These are phyloP conservation scores for Antrodiella citrinella DNA, from an alignment of 768 basidiomycete genomes.

Conservation along the genomic window DNA sequence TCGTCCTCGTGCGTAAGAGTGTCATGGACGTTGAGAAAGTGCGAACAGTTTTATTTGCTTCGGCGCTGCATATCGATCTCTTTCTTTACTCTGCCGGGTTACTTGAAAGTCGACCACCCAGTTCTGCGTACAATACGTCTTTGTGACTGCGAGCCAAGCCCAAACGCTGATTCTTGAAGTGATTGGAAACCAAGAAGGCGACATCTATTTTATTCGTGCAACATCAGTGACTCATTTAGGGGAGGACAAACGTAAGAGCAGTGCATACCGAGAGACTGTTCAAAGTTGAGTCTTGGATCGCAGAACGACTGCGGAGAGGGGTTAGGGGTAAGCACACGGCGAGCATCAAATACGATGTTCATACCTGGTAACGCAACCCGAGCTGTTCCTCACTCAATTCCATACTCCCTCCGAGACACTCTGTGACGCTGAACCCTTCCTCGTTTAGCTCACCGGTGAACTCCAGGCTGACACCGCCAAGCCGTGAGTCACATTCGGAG, in stretches of 20 bases:
- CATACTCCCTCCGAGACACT: slow-evolving; percentile 97
- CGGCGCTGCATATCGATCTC: no score
- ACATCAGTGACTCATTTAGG: background rate
- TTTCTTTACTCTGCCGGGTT: no score
- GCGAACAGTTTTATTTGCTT: no score
- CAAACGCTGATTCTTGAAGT: slow-evolving; percentile 61
- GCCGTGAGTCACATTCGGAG: slow-evolving; percentile 55
- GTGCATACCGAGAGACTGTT: slow-evolving; percentile 80
- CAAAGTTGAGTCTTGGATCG: slow-evolving; percentile 90
- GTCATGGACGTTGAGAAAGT: no score
- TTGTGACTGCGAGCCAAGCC: slow-evolving; percentile 13
- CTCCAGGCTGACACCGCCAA: slow-evolving; percentile 60
- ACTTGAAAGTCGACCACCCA: slow-evolving; percentile 23
- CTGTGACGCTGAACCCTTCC: slow-evolving; percentile 91
- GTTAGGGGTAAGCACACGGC: no score
- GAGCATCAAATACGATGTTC: background rate
- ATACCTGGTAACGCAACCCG: slow-evolving; percentile 80
- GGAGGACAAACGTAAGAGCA: background rate
- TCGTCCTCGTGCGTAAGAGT: no score
- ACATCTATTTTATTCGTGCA: slow-evolving; percentile 49
- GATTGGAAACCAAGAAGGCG: slow-evolving; percentile 78
- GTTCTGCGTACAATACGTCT: slow-evolving; percentile 25
- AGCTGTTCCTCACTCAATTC: slow-evolving; percentile 84
- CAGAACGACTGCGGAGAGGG: slow-evolving; percentile 68
- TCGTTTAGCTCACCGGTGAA: slow-evolving; percentile 84